Conservation (phyloP, 2,329 filamentous ascomycete species). For the Penicillium paneum region DNA sequence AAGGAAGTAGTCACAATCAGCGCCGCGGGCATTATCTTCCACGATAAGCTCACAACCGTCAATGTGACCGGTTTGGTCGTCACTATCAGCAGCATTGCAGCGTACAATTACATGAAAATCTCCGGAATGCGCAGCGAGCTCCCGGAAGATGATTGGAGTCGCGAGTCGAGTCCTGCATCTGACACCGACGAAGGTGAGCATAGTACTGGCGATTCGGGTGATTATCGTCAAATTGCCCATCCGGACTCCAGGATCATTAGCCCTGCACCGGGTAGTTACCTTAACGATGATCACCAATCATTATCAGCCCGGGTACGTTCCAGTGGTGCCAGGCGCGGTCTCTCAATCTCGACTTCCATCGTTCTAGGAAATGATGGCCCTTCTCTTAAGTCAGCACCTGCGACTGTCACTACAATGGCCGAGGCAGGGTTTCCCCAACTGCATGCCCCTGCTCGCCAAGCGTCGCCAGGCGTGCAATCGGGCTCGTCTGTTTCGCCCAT, state of each 20-base stretch:
- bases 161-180: conserved; percentile 26
- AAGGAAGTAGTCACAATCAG: conserved; percentile 97
- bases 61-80: conserved; percentile 85
- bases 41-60: conserved; percentile 80
- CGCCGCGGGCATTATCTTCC: conserved; percentile 81
- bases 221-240: conserved; percentile 27
- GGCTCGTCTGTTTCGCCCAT: conserved; percentile 17
- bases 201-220: conserved; percentile 22
- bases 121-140: conserved; percentile 81
- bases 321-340: conserved; percentile 31
- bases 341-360: conserved; percentile 31
- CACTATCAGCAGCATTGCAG: conserved; percentile 79
- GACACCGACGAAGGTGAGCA: conserved; percentile 28
- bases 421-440: conserved; percentile 26
- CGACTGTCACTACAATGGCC: conserved; percentile 27
- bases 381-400: conserved; percentile 33
- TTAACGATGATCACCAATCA: conserved; percentile 27
- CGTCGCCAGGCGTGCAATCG: conserved; percentile 31
- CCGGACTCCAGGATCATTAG: conserved; percentile 23
- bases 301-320: conserved; percentile 30
- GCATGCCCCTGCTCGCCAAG: conserved; percentile 13
- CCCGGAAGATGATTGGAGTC: conserved; percentile 38
- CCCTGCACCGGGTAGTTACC: conserved; percentile 12
- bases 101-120: conserved; percentile 95
- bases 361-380: conserved; percentile 30